Evolutionary conservation across 495 filamentous ascomycete species (phyloP), one percentile per base, ranked within the genome.

Genomic region (Terfezia boudieri): DNA sequence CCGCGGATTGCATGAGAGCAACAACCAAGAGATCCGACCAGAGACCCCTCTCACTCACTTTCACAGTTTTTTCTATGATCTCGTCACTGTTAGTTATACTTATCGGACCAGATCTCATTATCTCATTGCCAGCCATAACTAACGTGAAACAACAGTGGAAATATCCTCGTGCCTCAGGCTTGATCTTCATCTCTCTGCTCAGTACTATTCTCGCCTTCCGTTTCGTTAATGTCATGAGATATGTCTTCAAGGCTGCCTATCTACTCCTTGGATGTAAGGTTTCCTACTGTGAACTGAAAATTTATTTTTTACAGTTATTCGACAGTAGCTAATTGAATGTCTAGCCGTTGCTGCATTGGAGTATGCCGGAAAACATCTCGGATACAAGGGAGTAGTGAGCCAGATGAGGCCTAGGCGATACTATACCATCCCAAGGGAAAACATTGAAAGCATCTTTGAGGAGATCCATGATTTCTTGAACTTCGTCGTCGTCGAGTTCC

Each of bases 401-500:
- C 86, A 87, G 62, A 74, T 99, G 67, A 82, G 92, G 48, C 90
- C 90, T 17, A 79, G 77, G 67, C 78, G 83, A 65, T 99, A 99
- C 73, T 94, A 88, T 69, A 94, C 85, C 26, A 73, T 99, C 41
- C 80, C 87, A 9, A 78, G 82, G 61, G 84, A 90, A 59, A 84
- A 83, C 9, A 71, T 94, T 12, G 85, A 96, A 61, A 70, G 73
- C 53, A 63, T 86, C 14, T 73, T 87, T 53, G 87, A 86, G 58
- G 90, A 96, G 64, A 65, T 89, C 36, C 83, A 89, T 66, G 87
- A 95, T 68, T 73, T 99, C 51, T 70, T 88, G 69, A 94, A 99
- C 75, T 99, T 99, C 71, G 86, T 95, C 70, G 74, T 94, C 59
- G 86, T 99, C 59, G 90, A 99, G 71, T 80, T 84, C 67, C 90